These are phyloP conservation scores for Diaporthe helianthi DNA, from an alignment of 2,329 filamentous ascomycete species.

Conservation along the genomic window DNA sequence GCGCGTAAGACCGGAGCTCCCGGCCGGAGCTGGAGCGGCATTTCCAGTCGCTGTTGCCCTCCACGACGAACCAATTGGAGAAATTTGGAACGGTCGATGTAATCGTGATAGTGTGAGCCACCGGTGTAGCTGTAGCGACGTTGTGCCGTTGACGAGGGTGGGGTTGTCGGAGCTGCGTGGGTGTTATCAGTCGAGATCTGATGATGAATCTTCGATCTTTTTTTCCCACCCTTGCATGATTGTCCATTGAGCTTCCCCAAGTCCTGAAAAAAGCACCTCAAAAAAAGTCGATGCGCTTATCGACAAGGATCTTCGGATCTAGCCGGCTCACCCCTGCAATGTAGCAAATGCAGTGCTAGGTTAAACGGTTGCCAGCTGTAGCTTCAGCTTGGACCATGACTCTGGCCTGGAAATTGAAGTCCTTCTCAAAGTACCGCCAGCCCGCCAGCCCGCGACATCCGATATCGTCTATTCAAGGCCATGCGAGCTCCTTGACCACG, in stretches of 20 bases:
- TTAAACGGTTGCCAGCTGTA: background rate
- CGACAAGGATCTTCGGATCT: conserved; percentile 25
- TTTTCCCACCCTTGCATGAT: conserved; percentile 16
- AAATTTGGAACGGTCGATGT: conserved; percentile 33
- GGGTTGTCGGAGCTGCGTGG: conserved; percentile 16
- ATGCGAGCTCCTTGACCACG: background rate
- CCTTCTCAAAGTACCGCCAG: background rate
- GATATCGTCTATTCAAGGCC: background rate
- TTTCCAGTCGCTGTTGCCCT: conserved; percentile 44
- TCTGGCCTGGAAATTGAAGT: background rate
- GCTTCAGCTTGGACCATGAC: background rate
- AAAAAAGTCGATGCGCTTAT: conserved; percentile 24
- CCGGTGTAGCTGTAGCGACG: background rate
- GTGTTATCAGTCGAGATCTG: background rate
- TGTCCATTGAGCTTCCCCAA: conserved; percentile 23
- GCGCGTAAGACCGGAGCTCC: conserved; percentile 59
- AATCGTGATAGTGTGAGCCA: conserved; percentile 32
- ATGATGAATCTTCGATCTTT: conserved; percentile 33
- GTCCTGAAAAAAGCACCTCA: background rate
- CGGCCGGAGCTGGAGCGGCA: conserved; percentile 58
- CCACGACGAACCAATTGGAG: conserved; percentile 44
- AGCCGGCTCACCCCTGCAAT: conserved; percentile 4
- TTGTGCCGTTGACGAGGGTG: conserved; percentile 2
- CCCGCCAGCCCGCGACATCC: background rate
- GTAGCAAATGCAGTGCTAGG: background rate